These are phyloP conservation scores for Lentinula aciculospora DNA, from an alignment of 768 basidiomycete species.

Conservation along the genomic window DNA sequence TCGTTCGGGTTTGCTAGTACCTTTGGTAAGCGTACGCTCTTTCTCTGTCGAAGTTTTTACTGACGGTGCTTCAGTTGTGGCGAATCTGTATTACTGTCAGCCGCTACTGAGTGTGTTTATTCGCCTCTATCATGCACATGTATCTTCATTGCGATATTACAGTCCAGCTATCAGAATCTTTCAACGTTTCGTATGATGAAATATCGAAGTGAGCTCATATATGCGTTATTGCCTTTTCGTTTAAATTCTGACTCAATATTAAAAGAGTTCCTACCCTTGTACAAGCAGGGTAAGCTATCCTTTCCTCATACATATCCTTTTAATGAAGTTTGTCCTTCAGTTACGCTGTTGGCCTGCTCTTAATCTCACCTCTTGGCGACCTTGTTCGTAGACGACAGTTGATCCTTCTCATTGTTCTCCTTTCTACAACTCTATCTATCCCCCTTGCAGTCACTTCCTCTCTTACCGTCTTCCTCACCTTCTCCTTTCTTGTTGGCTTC, in stretches of 20 bases:
- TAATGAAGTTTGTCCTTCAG: constrained; percentile 23
- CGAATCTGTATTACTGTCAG: constrained; percentile 81
- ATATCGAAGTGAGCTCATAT: constrained; percentile 28
- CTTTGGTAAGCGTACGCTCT: constrained; percentile 31
- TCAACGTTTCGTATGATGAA: constrained; percentile 31
- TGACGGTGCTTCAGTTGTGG: constrained; percentile 26
- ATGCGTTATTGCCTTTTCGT: constrained; percentile 7
- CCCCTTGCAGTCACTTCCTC: constrained; percentile 61
- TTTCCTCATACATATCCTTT: neutral
- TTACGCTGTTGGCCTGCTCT: constrained; percentile 66
- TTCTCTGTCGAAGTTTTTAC: neutral
- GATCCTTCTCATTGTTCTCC: constrained; percentile 48
- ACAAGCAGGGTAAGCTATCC: constrained; percentile 52
- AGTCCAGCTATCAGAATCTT: constrained; percentile 39
- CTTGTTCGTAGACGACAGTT: constrained; percentile 72
- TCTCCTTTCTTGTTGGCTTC: constrained; percentile 69
- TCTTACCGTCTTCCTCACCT: constrained; percentile 54
- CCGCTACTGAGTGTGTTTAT: constrained; percentile 62
- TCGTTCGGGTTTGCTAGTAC: constrained; percentile 63
- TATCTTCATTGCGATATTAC: neutral
- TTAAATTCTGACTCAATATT: constrained; percentile 15
- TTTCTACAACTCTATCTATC: constrained; percentile 58
- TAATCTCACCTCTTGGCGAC: constrained; percentile 82
- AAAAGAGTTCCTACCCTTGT: constrained; percentile 57
- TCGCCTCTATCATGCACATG: neutral